phyloP scores from a whole-genome alignment of 1,284 basidiomycete species.

The Ustilago trichophora region DNA sequence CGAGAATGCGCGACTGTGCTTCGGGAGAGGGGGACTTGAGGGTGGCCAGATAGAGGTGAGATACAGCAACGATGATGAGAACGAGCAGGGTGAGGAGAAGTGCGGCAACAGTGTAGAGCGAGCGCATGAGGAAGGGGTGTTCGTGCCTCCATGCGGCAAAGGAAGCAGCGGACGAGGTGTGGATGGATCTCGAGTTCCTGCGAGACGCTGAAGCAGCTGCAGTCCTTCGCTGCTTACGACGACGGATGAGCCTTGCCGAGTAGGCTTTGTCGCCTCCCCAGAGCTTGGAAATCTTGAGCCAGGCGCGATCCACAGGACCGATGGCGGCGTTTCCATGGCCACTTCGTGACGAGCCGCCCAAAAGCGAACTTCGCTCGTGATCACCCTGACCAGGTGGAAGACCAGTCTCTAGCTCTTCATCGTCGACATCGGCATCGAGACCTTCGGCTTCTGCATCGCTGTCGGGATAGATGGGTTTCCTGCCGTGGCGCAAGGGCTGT shows the following conservation, averaged over 20 bases:
- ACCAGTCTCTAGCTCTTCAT: slow-evolving; percentile 48
- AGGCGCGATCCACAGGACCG: slow-evolving; percentile 32
- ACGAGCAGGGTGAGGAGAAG: slow-evolving; percentile 44
- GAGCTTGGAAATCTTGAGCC: slow-evolving; percentile 36
- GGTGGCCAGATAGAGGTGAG: slow-evolving; percentile 47
- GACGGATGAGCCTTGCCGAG: slow-evolving; percentile 21
- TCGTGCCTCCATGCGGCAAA: slow-evolving; percentile 44
- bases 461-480: slow-evolving; percentile 51
- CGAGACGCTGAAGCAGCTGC: slow-evolving; percentile 15
- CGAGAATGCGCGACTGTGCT: slow-evolving; percentile 51
- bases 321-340: slow-evolving; percentile 5
- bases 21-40: slow-evolving; percentile 46
- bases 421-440: slow-evolving; percentile 48
- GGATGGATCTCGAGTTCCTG: slow-evolving; percentile 35
- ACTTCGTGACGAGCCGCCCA: slow-evolving; percentile 16
- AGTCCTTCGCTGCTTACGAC: slow-evolving; percentile 34
- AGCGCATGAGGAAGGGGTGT: slow-evolving; percentile 31
- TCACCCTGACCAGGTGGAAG: slow-evolving; percentile 24
- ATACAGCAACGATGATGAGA: slow-evolving; percentile 37
- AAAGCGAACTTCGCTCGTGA: slow-evolving; percentile 38
- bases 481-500: slow-evolving; percentile 42
- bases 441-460: slow-evolving; percentile 50
- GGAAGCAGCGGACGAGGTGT: slow-evolving; percentile 25
- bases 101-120: slow-evolving; percentile 29
- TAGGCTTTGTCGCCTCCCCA: slow-evolving; percentile 47